phyloP scores from a whole-genome alignment of 1,284 basidiomycete species.

The Ganoderma resinaceum region DNA sequence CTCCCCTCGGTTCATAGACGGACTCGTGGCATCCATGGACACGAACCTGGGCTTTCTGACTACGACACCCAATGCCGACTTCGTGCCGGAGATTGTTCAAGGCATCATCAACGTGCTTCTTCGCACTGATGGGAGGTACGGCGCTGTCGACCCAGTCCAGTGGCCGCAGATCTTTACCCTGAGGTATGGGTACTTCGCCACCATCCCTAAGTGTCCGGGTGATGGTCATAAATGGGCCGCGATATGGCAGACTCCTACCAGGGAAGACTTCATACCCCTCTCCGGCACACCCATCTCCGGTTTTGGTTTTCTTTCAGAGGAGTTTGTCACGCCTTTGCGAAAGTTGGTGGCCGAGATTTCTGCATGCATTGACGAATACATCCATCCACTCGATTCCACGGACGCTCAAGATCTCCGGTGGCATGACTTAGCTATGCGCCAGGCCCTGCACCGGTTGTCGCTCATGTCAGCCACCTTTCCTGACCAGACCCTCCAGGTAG shows the following conservation, averaged over 20 bases:
- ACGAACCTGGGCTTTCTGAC: background rate
- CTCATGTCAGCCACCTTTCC: background rate
- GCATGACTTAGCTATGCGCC: background rate
- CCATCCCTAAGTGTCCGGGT: background rate
- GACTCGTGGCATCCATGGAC: background rate
- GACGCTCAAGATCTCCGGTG: background rate
- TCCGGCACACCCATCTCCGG: background rate
- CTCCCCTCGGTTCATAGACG: background rate
- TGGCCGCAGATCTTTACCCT: conserved; percentile 13
- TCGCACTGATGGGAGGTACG: conserved; percentile 3
- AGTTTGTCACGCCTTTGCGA: background rate
- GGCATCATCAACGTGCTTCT: conserved; percentile 4
- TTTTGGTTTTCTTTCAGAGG: background rate
- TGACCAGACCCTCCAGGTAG: background rate
- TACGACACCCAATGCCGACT: background rate
- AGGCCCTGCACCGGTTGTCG: background rate
- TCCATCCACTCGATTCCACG: no score
- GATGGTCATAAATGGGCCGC: no score
- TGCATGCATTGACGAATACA: background rate
- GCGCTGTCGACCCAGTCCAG: conserved; percentile 10
- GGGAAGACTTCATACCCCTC: background rate
- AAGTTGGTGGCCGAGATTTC: background rate
- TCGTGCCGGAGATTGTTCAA: background rate
- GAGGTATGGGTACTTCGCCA: background rate
- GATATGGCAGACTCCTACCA: background rate